Base-by-base conservation (phyloP, 2,329 filamentous ascomycete genomes). In the Chrysoporthe austroafricana region DNA sequence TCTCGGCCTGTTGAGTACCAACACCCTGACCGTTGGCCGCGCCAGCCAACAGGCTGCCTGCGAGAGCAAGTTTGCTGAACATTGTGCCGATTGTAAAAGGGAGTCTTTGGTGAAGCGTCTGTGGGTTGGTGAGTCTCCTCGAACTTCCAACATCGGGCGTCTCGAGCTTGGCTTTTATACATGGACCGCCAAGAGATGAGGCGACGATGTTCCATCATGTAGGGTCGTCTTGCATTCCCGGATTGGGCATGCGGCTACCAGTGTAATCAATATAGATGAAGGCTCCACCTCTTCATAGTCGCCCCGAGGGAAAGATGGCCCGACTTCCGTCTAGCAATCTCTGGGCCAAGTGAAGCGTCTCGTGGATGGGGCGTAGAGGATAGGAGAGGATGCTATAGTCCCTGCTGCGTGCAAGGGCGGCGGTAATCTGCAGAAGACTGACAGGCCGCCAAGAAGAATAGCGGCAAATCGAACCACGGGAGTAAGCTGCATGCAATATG, bases 21-120 rank as follows among this genome's bases (percentile, higher is more conserved):
- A 82, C 79, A 72, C 83, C 79, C 74, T 89, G 86, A 65, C 83
- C 84, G n/a, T 36, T 58, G 52, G 56, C 65, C 26, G 43, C 59
- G 6, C 60, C 54, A 14, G 66, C 66, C 61, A 60, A 46, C 9
- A 67, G 61, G 39, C 61, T 54, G 44, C 61, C 58, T 26, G 63
- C 52, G 4, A 52, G 7, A 21, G 54, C 54, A 36, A 63, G n/a
- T 32, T 64, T 59, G 46, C 61, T 62, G 14, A 64, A 64, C 66
- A 67, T 67, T 11, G 9, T 50, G 43, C 44, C 57, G 18, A 36
- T 2, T 32, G 3, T 21, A 8, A 16, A 21, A 36, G 1, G 39
- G 18, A 36, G 52, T 43, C 65, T 67, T 26, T 46, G 54, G 48
- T 21, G 42, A 11, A 56, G 26, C 46, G 14, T 34, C 34, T 58